A percentile compares a stretch with the other conserved stretches of the same genome.
phyloP scores from a whole-genome alignment of 805 yeast species.

The Candida endomychidarum region DNA sequence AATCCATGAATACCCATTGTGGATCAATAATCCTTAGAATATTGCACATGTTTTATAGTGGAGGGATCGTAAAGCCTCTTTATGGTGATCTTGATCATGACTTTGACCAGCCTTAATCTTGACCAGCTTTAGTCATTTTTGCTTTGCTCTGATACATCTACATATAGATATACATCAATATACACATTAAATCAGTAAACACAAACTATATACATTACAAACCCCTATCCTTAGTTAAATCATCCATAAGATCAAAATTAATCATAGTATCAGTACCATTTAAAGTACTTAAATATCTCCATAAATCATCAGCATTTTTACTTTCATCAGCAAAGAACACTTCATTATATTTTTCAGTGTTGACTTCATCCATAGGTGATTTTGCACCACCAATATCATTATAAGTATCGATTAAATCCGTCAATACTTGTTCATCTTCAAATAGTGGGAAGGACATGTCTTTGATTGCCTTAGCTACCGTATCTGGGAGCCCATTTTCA shows the following conservation, averaged over 20 bases:
- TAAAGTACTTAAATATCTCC: constrained; percentile 4
- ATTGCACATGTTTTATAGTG: too few species aligned
- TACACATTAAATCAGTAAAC: too few species aligned
- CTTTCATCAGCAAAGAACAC: constrained; percentile 1
- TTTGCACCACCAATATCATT: too few species aligned
- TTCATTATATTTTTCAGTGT: background rate
- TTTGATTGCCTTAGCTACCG: background rate
- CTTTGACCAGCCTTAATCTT: too few species aligned
- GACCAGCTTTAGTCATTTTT: too few species aligned
- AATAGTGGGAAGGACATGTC: constrained; percentile 6
- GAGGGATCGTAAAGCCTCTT: too few species aligned
- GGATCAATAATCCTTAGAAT: too few species aligned
- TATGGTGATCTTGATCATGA: too few species aligned
- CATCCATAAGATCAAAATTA: background rate
- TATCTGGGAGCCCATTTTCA: background rate
- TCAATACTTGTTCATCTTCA: background rate
- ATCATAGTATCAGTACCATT: constrained; percentile 1
- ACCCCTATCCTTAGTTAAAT: constrained; percentile 1
- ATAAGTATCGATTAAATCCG: constrained; percentile 1
- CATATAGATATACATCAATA: too few species aligned
- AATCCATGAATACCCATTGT: too few species aligned
- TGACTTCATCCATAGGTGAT: background rate
- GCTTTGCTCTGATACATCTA: background rate
- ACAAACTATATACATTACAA: too few species aligned
- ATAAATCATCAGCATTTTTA: constrained; percentile 9